Evolutionary conservation across 768 basidiomycete genomes (phyloP).

Genomic region (Pleurotus ostreatus): DNA sequence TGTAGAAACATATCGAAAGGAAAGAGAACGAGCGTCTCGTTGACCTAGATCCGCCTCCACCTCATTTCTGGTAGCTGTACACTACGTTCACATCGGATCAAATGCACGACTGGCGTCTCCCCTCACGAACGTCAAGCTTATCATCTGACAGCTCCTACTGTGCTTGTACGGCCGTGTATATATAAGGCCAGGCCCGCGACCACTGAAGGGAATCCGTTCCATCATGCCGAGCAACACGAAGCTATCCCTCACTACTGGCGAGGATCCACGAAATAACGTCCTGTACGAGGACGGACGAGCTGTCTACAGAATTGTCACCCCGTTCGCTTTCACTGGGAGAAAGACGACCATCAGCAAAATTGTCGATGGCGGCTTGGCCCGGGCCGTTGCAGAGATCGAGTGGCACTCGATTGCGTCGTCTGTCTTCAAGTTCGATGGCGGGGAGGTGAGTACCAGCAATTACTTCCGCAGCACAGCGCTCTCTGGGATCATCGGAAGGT

Average conservation of each 20-base stretch:
- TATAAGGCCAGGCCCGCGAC: no score
- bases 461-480: neutral
- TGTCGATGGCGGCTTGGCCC: neutral
- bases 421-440: neutral
- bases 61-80: no score
- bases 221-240: neutral
- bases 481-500: neutral
- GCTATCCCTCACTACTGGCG: neutral
- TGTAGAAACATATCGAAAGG: conserved; percentile 22
- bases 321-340: neutral
- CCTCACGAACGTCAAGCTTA: no score
- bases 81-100: no score
- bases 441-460: neutral
- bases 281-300: neutral
- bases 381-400: conserved; percentile 1
- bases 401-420: neutral
- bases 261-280: neutral
- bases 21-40: conserved; percentile 13
- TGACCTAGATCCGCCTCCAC: no score
- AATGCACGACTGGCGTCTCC: no score
- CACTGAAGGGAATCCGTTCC: no score
- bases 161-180: no score
- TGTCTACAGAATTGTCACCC: conserved; percentile 5
- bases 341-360: conserved; percentile 1
- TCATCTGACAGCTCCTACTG: no score